These are phyloP conservation scores for Barnettozyma salicaria DNA, from an alignment of 805 yeast genomes.

Conservation along the genomic window DNA sequence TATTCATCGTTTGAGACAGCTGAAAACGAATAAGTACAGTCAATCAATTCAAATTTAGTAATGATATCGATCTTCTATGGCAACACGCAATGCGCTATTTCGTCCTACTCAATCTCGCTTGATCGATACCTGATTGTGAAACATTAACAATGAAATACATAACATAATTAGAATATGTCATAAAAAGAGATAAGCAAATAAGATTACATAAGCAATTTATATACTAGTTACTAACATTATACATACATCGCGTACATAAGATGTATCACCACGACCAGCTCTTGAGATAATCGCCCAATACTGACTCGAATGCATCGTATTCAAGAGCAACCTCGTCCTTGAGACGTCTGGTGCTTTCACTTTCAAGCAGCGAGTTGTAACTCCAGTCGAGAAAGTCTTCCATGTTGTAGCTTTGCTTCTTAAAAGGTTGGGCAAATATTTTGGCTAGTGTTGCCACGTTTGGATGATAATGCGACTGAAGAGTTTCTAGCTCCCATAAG, in stretches of 20 bases:
- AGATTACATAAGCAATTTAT: too few species aligned
- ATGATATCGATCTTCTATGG: too few species aligned
- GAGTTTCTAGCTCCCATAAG: slow-evolving; percentile 83
- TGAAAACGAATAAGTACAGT: too few species aligned
- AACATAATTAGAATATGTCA: too few species aligned
- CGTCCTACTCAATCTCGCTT: too few species aligned
- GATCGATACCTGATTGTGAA: too few species aligned
- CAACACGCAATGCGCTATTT: too few species aligned
- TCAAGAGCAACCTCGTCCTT: slow-evolving; percentile 76
- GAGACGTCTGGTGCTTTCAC: slow-evolving; percentile 58
- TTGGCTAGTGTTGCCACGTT: slow-evolving; percentile 89
- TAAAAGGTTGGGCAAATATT: slow-evolving; percentile 84
- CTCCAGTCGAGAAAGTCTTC: slow-evolving; percentile 95
- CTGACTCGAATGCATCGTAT: slow-evolving; percentile 39
- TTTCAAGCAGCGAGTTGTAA: slow-evolving; percentile 57
- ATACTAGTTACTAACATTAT: too few species aligned
- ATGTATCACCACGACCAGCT: slow-evolving; percentile 26
- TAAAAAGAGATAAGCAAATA: too few species aligned
- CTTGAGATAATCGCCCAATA: slow-evolving; percentile 24
- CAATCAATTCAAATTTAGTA: too few species aligned
- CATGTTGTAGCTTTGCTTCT: slow-evolving; percentile 77
- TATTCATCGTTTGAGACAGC: slow-evolving; percentile 4
- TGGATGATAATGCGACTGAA: slow-evolving; percentile 86
- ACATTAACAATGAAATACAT: too few species aligned
- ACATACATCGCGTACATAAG: too few species aligned